Percentiles rank a stretch among this genome's conserved stretches.
phyloP scores from a whole-genome alignment of 768 basidiomycete genomes.

The Roridomyces roridus region DNA sequence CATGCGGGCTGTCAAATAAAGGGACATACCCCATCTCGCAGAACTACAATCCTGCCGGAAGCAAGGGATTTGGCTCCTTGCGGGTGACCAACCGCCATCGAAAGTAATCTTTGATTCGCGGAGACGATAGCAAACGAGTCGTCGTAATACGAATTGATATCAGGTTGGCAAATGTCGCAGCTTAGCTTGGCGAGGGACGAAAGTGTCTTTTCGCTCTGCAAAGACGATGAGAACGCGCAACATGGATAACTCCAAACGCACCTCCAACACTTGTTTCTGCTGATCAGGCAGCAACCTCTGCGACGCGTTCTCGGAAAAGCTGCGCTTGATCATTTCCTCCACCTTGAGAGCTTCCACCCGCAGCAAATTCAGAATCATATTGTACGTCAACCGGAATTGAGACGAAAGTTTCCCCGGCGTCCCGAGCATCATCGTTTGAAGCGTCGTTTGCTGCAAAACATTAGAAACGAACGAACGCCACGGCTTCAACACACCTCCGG shows the following conservation, averaged over 20 bases:
- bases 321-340: conserved; percentile 99
- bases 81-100: conserved; percentile 61
- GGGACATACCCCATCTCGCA: conserved; percentile 77
- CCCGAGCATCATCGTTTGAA: conserved; percentile 94
- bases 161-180: conserved; percentile 71
- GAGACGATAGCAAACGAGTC: conserved; percentile 64
- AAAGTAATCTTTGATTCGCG: conserved; percentile 66
- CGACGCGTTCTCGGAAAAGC: conserved; percentile 97
- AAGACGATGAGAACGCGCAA: conserved; percentile 13
- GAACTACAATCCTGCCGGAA: conserved; percentile 80
- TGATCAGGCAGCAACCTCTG: conserved; percentile 93
- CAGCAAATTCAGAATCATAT: conserved; percentile 97
- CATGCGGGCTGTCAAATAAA: not conserved
- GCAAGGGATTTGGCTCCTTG: conserved; percentile 73
- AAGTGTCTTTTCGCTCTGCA: conserved; percentile 75
- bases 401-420: conserved; percentile 90
- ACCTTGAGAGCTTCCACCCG: conserved; percentile 95
- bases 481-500: conserved; percentile 74
- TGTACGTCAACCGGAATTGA: conserved; percentile 97
- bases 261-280: conserved; percentile 86
- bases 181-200: conserved; percentile 65
- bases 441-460: conserved; percentile 64
- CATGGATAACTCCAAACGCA: conserved; percentile 38
- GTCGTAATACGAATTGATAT: conserved; percentile 83
- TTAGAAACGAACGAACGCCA: not conserved